Evolutionary conservation across 805 yeast species (phyloP).

Genomic region (Metschnikowia baotianmanensis): DNA sequence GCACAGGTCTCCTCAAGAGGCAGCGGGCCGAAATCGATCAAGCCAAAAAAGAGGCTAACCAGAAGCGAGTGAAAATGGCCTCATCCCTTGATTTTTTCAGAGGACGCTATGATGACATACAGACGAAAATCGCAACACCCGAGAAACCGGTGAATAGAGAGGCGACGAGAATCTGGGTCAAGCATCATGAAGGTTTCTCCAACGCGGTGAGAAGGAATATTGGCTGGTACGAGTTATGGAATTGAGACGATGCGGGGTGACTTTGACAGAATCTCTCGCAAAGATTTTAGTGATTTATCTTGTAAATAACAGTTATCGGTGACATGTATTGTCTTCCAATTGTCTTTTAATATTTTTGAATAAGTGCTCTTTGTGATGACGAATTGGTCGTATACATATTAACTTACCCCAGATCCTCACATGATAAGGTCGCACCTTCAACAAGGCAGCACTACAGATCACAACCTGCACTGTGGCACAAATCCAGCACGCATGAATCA

Average conservation of each 20-base stretch:
- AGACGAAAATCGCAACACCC: conserved; percentile 23
- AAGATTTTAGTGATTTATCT: too few relatives aligned
- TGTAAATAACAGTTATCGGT: too few relatives aligned
- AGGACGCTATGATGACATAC: conserved; percentile 34
- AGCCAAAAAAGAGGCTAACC: conserved; percentile 17
- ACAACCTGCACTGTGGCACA: conserved; percentile 5
- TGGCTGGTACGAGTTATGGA: conserved; percentile 71
- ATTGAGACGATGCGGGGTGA: neutral
- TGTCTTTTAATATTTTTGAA: too few relatives aligned
- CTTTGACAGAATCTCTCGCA: too few relatives aligned
- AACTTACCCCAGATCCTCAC: too few relatives aligned
- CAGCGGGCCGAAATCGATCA: conserved; percentile 11
- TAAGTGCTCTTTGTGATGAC: too few relatives aligned
- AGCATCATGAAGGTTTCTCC: conserved; percentile 86
- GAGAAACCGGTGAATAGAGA: conserved; percentile 10
- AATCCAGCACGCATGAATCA: conserved; percentile 21
- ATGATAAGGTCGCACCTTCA: too few relatives aligned
- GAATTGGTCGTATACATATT: too few relatives aligned
- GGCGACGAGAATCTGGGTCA: conserved; percentile 64
- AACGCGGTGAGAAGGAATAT: conserved; percentile 86
- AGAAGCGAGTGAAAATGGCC: conserved; percentile 21
- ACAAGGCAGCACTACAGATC: too few relatives aligned
- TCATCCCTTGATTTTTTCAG: conserved; percentile 41
- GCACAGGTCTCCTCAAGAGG: conserved; percentile 17
- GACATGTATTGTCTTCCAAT: too few relatives aligned